A percentile compares a stretch with the other conserved stretches of the same genome.
Conservation (phyloP, 768 basidiomycete genomes). For the Filobasidium floriforme region DNA sequence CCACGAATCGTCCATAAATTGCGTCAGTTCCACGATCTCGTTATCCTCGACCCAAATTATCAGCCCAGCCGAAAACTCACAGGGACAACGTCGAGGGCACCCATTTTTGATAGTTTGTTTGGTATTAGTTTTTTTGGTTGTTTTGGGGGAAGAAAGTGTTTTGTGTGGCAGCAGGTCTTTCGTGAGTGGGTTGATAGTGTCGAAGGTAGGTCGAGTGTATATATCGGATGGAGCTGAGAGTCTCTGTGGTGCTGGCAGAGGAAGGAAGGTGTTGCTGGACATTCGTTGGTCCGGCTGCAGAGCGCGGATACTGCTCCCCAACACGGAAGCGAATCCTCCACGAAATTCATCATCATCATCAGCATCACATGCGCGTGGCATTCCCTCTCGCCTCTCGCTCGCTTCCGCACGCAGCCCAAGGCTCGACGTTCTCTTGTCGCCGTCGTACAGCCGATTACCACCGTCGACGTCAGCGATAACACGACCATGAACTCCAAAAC, state of each 20-base stretch:
- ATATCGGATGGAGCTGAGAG: not conserved
- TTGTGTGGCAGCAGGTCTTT: not conserved
- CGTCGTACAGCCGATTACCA: too few species aligned
- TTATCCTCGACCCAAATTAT: not conserved
- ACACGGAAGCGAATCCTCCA: not conserved
- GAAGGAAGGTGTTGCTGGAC: not conserved
- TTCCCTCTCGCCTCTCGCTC: too few species aligned
- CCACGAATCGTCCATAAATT: not conserved
- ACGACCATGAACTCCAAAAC: too few species aligned
- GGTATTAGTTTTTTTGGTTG: not conserved
- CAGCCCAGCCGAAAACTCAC: slow-evolving; percentile 29
- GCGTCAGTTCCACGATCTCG: not conserved
- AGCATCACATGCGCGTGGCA: too few species aligned
- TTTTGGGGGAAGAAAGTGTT: slow-evolving; percentile 6
- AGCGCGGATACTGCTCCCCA: not conserved
- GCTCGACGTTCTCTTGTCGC: too few species aligned
- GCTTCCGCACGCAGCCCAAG: too few species aligned
- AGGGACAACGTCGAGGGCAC: slow-evolving; percentile 46
- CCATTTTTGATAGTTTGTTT: slow-evolving; percentile 31
- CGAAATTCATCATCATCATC: not conserved
- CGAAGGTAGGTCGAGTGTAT: not conserved
- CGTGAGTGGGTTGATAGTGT: not conserved
- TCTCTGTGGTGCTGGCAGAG: too few species aligned
- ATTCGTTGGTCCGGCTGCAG: slow-evolving; percentile 11
- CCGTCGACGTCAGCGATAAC: too few species aligned